phyloP scores from a whole-genome alignment of 768 basidiomycete genomes.

The Russula griseocarnosa region DNA sequence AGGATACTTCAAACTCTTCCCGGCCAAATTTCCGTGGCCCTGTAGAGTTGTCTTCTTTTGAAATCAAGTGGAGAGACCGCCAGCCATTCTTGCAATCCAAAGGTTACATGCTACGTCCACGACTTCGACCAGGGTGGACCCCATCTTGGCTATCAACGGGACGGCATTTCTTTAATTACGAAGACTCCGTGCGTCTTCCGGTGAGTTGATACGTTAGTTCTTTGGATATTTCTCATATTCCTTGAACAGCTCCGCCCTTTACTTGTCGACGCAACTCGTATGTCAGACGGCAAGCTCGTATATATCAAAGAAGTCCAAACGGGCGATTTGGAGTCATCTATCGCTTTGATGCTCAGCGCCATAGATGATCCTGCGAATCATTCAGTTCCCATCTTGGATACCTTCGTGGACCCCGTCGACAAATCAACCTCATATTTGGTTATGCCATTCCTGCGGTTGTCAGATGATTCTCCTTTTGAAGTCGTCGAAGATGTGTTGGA shows the following conservation, averaged over 20 bases:
- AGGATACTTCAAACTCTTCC: neutral
- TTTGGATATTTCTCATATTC: neutral
- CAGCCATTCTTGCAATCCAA: too few relatives aligned
- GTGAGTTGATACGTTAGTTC: neutral
- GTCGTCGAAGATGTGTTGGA: constrained; percentile 17
- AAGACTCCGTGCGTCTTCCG: constrained; percentile 9
- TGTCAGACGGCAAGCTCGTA: constrained; percentile 30
- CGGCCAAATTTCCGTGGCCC: neutral
- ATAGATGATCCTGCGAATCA: constrained; percentile 17
- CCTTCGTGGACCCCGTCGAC: constrained; percentile 3
- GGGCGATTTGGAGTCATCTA: constrained; percentile 21
- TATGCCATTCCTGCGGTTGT: constrained; percentile 21
- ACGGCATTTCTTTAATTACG: neutral
- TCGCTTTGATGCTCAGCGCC: constrained; percentile 21
- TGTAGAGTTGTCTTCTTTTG: neutral
- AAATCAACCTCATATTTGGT: constrained; percentile 17
- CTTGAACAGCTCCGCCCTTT: constrained; percentile 3
- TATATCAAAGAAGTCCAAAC: constrained; percentile 33
- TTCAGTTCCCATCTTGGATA: constrained; percentile 23
- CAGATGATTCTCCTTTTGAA: neutral
- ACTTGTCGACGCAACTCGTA: constrained; percentile 25
- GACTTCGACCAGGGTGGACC: too few relatives aligned
- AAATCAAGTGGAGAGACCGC: too few relatives aligned
- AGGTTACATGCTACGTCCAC: too few relatives aligned
- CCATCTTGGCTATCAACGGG: constrained; percentile 26